phyloP scores from a whole-genome alignment of 2,329 filamentous ascomycete genomes.

The Coniochaeta sp. region DNA sequence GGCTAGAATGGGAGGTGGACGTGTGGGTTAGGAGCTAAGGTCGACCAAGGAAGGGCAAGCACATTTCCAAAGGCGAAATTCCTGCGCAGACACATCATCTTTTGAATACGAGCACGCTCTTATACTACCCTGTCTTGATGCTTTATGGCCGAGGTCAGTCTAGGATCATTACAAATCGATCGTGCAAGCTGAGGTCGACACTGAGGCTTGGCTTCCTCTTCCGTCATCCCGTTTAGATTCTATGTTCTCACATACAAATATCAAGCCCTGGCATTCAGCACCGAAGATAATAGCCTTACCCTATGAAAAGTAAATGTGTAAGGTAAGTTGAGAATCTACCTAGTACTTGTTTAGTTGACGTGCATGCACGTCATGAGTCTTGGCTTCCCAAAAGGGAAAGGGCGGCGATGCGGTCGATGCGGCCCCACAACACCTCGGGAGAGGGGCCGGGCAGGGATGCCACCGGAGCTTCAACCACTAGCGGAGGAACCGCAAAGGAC shows the following conservation, averaged over 20 bases:
- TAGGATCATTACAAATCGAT: not conserved
- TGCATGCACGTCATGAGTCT: not conserved
- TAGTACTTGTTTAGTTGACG: no score
- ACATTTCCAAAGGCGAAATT: not conserved
- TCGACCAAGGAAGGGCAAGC: not conserved
- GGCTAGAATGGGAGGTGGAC: not conserved
- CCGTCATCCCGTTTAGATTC: not conserved
- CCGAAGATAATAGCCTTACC: no score
- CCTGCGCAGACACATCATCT: not conserved
- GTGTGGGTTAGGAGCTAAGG: no score
- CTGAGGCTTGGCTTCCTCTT: not conserved
- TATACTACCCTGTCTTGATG: not conserved
- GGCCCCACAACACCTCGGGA: no score
- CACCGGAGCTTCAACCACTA: no score
- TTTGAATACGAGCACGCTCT: not conserved
- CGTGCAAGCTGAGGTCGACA: not conserved
- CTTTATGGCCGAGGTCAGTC: not conserved
- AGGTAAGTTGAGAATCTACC: no score
- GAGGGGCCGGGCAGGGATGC: no score
- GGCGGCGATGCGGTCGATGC: not conserved
- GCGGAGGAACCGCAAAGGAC: no score
- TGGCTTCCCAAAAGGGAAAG: slow-evolving; percentile 4
- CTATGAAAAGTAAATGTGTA: no score
- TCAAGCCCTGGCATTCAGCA: not conserved
- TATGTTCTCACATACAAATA: not conserved